Percentiles rank a stretch among this genome's conserved stretches.
phyloP scores from a whole-genome alignment of 2,329 filamentous ascomycete genomes.

The Penicillium sp. region DNA sequence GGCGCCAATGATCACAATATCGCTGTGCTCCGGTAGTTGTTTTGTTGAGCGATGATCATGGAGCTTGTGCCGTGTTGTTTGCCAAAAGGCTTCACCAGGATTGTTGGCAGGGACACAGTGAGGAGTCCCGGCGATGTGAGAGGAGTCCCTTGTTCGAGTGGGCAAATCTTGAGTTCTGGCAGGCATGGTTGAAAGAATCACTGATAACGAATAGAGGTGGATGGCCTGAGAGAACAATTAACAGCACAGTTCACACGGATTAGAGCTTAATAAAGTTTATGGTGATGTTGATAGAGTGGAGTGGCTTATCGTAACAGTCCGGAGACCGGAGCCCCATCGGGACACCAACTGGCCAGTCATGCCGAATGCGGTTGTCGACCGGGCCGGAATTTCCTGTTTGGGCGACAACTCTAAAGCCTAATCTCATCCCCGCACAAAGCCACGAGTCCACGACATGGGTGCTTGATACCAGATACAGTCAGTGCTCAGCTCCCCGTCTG shows the following conservation, averaged over 20 bases:
- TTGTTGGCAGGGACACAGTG: constrained; percentile 14
- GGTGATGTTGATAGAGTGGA: not conserved
- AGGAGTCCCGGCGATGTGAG: not conserved
- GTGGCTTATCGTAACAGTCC: not conserved
- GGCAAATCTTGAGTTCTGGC: constrained; percentile 2
- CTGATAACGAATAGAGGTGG: not conserved
- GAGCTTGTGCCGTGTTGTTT: constrained; percentile 40
- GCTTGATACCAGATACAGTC: not conserved
- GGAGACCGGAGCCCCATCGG: not conserved
- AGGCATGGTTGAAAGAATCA: not conserved
- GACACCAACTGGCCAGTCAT: not conserved
- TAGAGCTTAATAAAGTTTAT: constrained; percentile 1
- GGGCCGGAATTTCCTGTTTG: not conserved
- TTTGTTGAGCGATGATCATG: constrained; percentile 44
- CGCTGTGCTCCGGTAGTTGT: constrained; percentile 42
- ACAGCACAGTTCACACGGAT: too few species aligned
- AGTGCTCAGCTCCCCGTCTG: not conserved
- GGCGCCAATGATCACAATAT: constrained; percentile 52
- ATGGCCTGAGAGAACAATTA: not conserved
- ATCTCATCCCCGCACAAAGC: not conserved
- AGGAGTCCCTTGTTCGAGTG: not conserved
- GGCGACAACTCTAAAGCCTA: not conserved
- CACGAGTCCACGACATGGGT: not conserved
- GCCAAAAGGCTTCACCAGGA: constrained; percentile 44
- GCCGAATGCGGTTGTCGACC: not conserved